phyloP scores from a whole-genome alignment of 345 rosid species.

The Mallotus nudiflorus region DNA sequence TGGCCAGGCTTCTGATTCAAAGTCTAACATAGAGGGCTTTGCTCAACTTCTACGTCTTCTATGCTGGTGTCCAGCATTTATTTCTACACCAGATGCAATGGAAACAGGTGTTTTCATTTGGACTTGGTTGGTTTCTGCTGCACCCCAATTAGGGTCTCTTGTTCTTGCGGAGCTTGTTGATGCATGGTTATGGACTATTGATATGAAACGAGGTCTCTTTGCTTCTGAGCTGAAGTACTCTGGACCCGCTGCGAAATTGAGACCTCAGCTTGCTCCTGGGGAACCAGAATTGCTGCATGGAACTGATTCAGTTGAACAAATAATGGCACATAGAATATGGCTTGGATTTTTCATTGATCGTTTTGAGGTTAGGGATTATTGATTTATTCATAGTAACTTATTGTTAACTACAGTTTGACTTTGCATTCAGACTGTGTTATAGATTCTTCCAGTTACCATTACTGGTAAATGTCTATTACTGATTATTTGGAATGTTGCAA shows the following conservation, averaged over 20 bases:
- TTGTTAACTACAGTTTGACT: neutral
- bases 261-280: slow-evolving; percentile 95
- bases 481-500: neutral
- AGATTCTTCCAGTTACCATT: neutral
- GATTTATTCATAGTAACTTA: slow-evolving; percentile 4
- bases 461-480: neutral
- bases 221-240: slow-evolving; percentile 79
- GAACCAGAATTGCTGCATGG: slow-evolving; percentile 77
- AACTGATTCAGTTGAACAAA: slow-evolving; percentile 85
- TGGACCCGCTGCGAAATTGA: slow-evolving; percentile 92
- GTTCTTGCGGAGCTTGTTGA: slow-evolving; percentile 98
- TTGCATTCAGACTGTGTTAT: neutral
- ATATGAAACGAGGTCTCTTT: slow-evolving; percentile 92
- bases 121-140: slow-evolving; percentile 99
- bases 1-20: slow-evolving; percentile 65
- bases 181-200: slow-evolving; percentile 99
- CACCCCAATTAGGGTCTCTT: slow-evolving; percentile 89
- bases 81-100: slow-evolving; percentile 91
- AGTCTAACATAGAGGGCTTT: slow-evolving; percentile 82
- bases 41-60: slow-evolving; percentile 93
- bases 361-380: slow-evolving; percentile 70
- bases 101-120: slow-evolving; percentile 96
- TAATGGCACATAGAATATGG: slow-evolving; percentile 95
- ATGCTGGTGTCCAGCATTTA: slow-evolving; percentile 99
- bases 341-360: slow-evolving; percentile 95